Evolutionary conservation across 2,329 filamentous ascomycete species (phyloP).

Genomic region (Fusarium bactridioides): DNA sequence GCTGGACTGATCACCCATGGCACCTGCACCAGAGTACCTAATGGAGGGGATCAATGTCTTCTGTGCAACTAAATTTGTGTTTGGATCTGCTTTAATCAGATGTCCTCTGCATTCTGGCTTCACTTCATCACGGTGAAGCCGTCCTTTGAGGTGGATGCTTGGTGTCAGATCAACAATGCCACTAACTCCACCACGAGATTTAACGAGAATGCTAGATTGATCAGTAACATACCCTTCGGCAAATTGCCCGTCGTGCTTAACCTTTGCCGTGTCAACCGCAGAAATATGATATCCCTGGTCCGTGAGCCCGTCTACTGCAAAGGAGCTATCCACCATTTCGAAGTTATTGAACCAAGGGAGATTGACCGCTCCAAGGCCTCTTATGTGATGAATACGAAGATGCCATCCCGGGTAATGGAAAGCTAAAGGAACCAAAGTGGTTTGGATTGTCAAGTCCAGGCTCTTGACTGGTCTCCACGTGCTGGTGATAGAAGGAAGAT

Average conservation of each 20-base stretch:
- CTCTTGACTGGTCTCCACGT: conserved; percentile 34
- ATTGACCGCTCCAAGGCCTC: background rate
- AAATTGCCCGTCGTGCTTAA: background rate
- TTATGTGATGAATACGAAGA: conserved; percentile 36
- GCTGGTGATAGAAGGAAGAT: background rate
- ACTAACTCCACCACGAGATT: conserved; percentile 6
- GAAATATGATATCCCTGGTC: background rate
- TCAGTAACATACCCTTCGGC: background rate
- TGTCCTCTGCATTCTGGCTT: background rate
- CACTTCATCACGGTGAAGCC: background rate
- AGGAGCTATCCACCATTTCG: conserved; percentile 12
- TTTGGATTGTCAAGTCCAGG: conserved; percentile 32
- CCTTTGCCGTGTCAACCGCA: background rate
- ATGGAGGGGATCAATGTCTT: conserved; percentile 20
- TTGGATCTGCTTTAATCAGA: conserved; percentile 13
- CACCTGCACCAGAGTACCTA: background rate
- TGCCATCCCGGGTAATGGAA: conserved; percentile 47
- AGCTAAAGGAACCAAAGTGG: conserved; percentile 41
- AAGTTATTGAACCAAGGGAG: background rate
- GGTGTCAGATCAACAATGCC: conserved; percentile 1
- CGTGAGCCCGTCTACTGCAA: conserved; percentile 3
- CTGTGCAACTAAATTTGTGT: conserved; percentile 21
- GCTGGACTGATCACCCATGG: background rate
- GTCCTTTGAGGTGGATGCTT: rapidly evolving
- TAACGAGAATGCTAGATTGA: background rate